A percentile compares a stretch with the other conserved stretches of the same genome.
phyloP scores from a whole-genome alignment of 2,329 filamentous ascomycete genomes.

The Pestalotiopsis sp. region DNA sequence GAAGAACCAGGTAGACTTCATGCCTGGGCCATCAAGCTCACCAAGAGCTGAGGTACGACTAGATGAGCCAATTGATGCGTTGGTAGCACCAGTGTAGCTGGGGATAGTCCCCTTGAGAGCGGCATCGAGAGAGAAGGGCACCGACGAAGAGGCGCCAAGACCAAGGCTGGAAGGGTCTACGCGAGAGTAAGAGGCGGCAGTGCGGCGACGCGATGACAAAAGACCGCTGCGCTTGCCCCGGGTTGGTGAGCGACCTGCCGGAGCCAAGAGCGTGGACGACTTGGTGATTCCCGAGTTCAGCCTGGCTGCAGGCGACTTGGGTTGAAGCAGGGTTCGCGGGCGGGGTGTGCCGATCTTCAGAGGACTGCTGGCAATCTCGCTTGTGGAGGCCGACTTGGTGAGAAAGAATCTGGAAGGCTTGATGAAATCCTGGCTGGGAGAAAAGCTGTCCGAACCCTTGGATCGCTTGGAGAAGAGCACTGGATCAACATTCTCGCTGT shows the following conservation, averaged over 20 bases:
- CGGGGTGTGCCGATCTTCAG: slow-evolving; percentile 35
- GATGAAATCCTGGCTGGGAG: slow-evolving; percentile 43
- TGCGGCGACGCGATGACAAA: slow-evolving; percentile 67
- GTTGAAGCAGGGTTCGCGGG: slow-evolving; percentile 48
- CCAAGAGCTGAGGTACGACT: slow-evolving; percentile 28
- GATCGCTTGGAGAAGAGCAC: slow-evolving; percentile 58
- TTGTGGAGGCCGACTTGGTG: slow-evolving; percentile 41
- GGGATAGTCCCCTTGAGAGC: slow-evolving; percentile 78
- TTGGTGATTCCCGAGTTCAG: slow-evolving; percentile 45
- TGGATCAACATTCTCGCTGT: slow-evolving; percentile 66
- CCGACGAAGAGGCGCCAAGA: slow-evolving; percentile 36
- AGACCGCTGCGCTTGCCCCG: slow-evolving; percentile 69
- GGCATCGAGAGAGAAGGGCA: slow-evolving; percentile 83
- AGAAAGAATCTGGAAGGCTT: slow-evolving; percentile 52
- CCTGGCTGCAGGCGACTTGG: slow-evolving; percentile 53
- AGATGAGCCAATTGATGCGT: slow-evolving; percentile 28
- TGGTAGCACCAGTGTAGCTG: slow-evolving; percentile 52
- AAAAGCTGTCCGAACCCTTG: slow-evolving; percentile 48
- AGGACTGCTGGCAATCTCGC: slow-evolving; percentile 32
- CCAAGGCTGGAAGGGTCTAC: slow-evolving; percentile 70
- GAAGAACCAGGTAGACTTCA: slow-evolving; percentile 80
- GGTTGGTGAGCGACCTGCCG: slow-evolving; percentile 80
- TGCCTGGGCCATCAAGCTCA: slow-evolving; percentile 44
- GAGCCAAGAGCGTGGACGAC: slow-evolving; percentile 62
- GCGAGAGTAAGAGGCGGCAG: slow-evolving; percentile 64